Evolutionary conservation across 1,284 basidiomycete genomes (phyloP), one percentile per base, ranked within the genome.

Genomic region (Sanghuangporus baumii): DNA sequence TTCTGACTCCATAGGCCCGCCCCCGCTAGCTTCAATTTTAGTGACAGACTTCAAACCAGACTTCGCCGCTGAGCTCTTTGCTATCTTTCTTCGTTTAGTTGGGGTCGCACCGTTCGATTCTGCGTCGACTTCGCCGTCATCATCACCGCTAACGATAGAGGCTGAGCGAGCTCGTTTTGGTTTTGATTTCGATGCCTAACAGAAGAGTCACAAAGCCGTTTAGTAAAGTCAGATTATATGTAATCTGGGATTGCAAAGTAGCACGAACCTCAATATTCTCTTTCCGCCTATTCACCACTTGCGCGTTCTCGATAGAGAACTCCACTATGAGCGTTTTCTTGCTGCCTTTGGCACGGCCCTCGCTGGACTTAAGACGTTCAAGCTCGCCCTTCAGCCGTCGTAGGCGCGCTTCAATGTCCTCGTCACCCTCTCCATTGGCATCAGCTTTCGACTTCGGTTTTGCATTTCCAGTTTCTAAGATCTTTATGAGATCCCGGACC

Each of bases 281-380:
- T 55, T 79, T 77, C 65, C 91, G 78, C 61, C 90, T 78, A 64
- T 89, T 86, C 31, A 93, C 85, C 23, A 96, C 93, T 74, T 95
- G 91, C 4, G 93, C 80, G 70, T 98, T 97, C 79, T 98, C 93
- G 61, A 96, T 91, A 46, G 92, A 94, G 74, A 96, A 96, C 76
- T 97, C 94, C 37, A 94, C 85, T 66, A 96, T 88, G 57, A 97
- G 76, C 12, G 86, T 83, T 36, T 87, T 87, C 67, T 80, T 83
- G 16, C 16, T 46, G 36, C 66, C 74, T 68, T 77, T 80, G 69
- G 76, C 79, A 56, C 67, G 69, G 3, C 40, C n/a, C 31, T 71
- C 75, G 26, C 76, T 73, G 6, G 73, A 69, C 11, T 69, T 71
- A 23, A 73, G 79, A 58, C 76, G 78, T 68, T 84, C 84, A 59